Evolutionary conservation across 495 filamentous ascomycete species (phyloP).

Genomic region (Penicillium malachiteum): DNA sequence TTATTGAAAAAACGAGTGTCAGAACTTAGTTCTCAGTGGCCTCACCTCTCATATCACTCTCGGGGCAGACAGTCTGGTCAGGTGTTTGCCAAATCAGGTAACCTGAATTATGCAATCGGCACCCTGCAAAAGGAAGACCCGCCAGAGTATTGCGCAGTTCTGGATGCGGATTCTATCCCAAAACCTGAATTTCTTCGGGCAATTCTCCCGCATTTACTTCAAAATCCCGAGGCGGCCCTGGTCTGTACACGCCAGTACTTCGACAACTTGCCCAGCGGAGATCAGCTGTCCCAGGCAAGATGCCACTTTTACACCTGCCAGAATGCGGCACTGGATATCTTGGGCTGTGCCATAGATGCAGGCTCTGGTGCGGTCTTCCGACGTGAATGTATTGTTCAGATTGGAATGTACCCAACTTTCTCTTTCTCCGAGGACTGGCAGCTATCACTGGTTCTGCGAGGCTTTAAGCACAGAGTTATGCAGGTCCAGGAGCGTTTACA

Average conservation of each 20-base stretch:
- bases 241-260: slow-evolving; percentile 44
- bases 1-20: slow-evolving; percentile 32
- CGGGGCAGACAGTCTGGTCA: slow-evolving; percentile 40
- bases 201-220: slow-evolving; percentile 48
- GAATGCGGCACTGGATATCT: slow-evolving; percentile 29
- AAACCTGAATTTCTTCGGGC: slow-evolving; percentile 49
- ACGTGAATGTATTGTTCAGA: slow-evolving; percentile 40
- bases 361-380: slow-evolving; percentile 53
- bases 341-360: slow-evolving; percentile 30
- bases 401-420: slow-evolving; percentile 49
- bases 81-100: slow-evolving; percentile 53
- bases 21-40: slow-evolving; percentile 24
- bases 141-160: slow-evolving; percentile 38
- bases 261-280: slow-evolving; percentile 49
- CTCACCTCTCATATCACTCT: slow-evolving; percentile 47
- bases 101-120: slow-evolving; percentile 51
- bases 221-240: slow-evolving; percentile 29
- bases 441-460: slow-evolving; percentile 45
- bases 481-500: slow-evolving; percentile 52
- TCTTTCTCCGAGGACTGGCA: slow-evolving; percentile 53
- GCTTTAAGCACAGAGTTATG: slow-evolving; percentile 41
- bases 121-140: slow-evolving; percentile 36
- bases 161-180: slow-evolving; percentile 49
- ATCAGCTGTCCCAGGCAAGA: slow-evolving; percentile 49
- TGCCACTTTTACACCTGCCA: slow-evolving; percentile 42